Evolutionary conservation across 2,329 filamentous ascomycete species (phyloP).

Genomic region (Neonectria neomacrospora): DNA sequence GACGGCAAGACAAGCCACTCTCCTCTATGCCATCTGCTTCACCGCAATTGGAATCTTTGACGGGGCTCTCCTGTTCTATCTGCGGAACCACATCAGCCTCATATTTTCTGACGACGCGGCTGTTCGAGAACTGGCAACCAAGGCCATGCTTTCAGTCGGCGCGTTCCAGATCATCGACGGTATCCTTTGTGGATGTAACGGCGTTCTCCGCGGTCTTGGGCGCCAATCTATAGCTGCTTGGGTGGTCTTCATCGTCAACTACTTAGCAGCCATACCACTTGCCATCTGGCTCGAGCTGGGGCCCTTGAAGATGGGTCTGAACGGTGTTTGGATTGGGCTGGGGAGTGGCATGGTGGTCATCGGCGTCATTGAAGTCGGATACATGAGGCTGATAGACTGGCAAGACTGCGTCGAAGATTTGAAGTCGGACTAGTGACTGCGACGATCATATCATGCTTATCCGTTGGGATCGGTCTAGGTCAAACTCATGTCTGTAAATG

Average conservation of each 20-base stretch:
- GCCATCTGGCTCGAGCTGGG: constrained; percentile 54
- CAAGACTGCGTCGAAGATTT: constrained; percentile 10
- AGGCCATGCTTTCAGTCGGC: constrained; percentile 22
- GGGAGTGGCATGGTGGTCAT: constrained; percentile 25
- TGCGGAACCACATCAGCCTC: constrained; percentile 16
- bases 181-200: constrained; percentile 46
- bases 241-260: constrained; percentile 51
- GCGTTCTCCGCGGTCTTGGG: constrained; percentile 53
- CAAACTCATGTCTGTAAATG: neutral
- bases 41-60: constrained; percentile 48
- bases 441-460: neutral
- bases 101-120: constrained; percentile 18
- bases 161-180: constrained; percentile 28
- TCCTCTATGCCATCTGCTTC: constrained; percentile 50
- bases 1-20: constrained; percentile 46
- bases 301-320: constrained; percentile 43
- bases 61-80: constrained; percentile 40
- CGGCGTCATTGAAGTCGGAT: constrained; percentile 17
- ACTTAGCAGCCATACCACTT: constrained; percentile 52
- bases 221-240: constrained; percentile 52
- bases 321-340: constrained; percentile 28
- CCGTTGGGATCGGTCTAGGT: too few species aligned
- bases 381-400: constrained; percentile 28
- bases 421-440: constrained; percentile 9
- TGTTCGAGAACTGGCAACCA: constrained; percentile 9